Base-by-base conservation (phyloP, 345 rosid species). In the Brassica rapa region DNA sequence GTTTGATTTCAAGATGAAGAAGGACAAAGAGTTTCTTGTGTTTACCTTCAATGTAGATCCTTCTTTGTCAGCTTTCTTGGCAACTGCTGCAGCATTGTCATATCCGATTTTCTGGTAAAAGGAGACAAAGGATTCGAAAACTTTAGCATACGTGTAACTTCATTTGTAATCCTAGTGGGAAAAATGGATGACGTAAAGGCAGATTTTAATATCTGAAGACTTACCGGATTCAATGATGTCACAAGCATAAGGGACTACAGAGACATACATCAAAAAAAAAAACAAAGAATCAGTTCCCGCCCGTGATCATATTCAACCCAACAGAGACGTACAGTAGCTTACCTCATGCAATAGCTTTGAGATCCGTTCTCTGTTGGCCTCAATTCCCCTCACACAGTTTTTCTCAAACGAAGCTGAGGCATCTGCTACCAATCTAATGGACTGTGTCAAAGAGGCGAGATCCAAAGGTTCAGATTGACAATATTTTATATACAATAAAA, bases 41-140 rank as follows among this genome's bases (percentile, higher is more conserved):
- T 61, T 81, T 71, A 91, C 99, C 99, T 95, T 95, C 84, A 93
- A 80, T 49, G 97, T 93, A 59, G 78, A 73, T 71, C 98, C 99
- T 82, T 93, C 99, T 82, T 90, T 93, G 84, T 95, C 98, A 66
- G 99, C 98, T 82, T 86, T 88, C 92, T 95, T 95, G 72, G 99
- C 99, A 87, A 93, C 96, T 59, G 97, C 97, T 4, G 99, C 99
- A 62, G 98, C 99, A 70, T 91, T 91, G 86, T 93, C 99, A 73
- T 91, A 93, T 10, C 98, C 98, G 77, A 91, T 90, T 95, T 93
- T 93, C 99, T 95, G 82, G 25, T 84, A 68, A 81, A 51, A 76
- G 9, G 53, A 65, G 60, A 55, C 57, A 82, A 82, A 15, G 39
- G 61, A 19, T 33, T 63, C 25, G 2, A 32, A 8, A 29, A 15